Base-by-base conservation (phyloP, 164 flowering plant genomes). In the Magnolia changhungtana region DNA sequence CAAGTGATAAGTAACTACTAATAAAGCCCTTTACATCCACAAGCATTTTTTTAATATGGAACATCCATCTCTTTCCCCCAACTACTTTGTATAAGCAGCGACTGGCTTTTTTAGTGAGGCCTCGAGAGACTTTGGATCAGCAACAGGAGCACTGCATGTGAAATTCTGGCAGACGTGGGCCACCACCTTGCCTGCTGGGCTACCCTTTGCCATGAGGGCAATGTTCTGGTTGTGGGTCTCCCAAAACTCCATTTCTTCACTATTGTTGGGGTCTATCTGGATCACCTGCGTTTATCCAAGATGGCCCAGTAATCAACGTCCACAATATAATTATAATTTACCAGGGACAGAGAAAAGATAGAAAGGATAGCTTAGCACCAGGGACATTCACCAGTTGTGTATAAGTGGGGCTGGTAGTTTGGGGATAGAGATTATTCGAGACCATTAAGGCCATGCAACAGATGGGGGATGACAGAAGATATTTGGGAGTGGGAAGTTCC, bases 161-260 rank as follows among this genome's bases (percentile, higher is more conserved):
- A 96, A 93, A 80, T 96, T 86, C 71, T 89, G 96, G 82, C 99
- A 96, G 18, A 96, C 97, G 11, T 85, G 85, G 71, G 90, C 96
- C 4, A 87, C 86, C 21, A 82, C 90, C 69, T 86, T 87, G 75
- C 86, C 91, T 0, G 80, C 55, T 5, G 77, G 81, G 50, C 82
- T 86, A 29, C 72, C 85, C 80, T 83, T 91, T 0, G 91, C 97
- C 88, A 93, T 93, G 13, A 31, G 72, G 3, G 90, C 90, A 14
- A 91, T 81, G 74, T 84, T 89, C 51, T 78, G 80, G 71, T 92
- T 91, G 59, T 84, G 80, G 19, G 29, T 76, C 77, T 90, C 96
- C 98, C 99, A 96, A 73, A 96, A 92, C 31, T 84, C 84, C 82
- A 91, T 79, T 55, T 91, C 97, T 72, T 90, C 95, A 0, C 59